Percentiles rank a stretch among this genome's conserved stretches.
phyloP scores from a whole-genome alignment of 2,329 filamentous ascomycete species.

The Akanthomyces muscarius region DNA sequence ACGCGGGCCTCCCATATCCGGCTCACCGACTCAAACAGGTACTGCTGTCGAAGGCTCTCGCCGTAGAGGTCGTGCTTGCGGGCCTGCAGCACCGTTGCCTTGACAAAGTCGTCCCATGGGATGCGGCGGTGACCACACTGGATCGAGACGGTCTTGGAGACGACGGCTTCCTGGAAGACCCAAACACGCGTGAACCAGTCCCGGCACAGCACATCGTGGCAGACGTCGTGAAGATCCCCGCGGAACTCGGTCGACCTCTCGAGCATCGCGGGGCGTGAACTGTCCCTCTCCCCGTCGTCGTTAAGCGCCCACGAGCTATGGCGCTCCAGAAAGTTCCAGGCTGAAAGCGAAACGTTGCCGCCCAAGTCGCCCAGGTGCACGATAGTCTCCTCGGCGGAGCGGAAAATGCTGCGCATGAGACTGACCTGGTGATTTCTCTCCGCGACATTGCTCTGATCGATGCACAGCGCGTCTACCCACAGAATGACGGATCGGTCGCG shows the following conservation, averaged over 20 bases:
- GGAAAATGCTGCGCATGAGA: conserved; percentile 7
- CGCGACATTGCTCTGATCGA: conserved; percentile 8
- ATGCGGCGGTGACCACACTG: conserved; percentile 8
- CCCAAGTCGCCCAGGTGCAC: conserved; percentile 7
- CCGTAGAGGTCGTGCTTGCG: conserved; percentile 7
- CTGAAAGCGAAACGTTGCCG: conserved; percentile 1
- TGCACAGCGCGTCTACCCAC: conserved; percentile 16
- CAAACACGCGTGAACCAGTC: conserved; percentile 12
- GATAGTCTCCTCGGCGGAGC: conserved; percentile 1
- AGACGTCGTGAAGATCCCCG: conserved; percentile 11
- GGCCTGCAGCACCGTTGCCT: background rate
- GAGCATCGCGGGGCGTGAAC: background rate
- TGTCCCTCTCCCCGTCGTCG: background rate
- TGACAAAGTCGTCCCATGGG: conserved; percentile 13
- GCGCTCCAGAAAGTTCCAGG: conserved; percentile 13
- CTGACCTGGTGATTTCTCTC: conserved; percentile 9
- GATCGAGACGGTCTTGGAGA: conserved; percentile 4
- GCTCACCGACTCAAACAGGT: conserved; percentile 6
- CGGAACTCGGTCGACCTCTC: conserved; percentile 3
- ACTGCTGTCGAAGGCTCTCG: background rate
- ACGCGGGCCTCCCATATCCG: conserved; percentile 11
- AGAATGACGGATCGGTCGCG: background rate
- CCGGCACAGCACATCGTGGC: background rate
- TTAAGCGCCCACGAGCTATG: conserved; percentile 7
- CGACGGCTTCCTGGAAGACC: conserved; percentile 15